These are phyloP conservation scores for Panellus pusillus DNA, from an alignment of 768 basidiomycete genomes.

Conservation along the genomic window DNA sequence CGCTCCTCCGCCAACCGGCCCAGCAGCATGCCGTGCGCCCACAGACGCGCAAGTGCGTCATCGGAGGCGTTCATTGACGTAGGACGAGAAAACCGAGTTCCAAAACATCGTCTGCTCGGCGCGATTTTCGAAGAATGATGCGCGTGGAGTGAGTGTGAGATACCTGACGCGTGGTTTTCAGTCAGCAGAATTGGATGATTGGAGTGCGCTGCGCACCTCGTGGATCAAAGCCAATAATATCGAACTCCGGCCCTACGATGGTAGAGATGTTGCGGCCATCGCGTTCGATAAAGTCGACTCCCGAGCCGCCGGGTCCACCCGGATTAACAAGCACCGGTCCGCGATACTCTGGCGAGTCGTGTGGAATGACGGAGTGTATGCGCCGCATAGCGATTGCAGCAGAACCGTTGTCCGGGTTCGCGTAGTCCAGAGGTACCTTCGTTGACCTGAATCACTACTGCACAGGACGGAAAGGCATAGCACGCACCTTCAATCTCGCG, in stretches of 20 bases:
- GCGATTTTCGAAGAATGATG: slow-evolving; percentile 13
- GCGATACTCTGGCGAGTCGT: slow-evolving; percentile 9
- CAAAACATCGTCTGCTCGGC: slow-evolving; percentile 9
- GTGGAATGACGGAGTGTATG: slow-evolving; percentile 10
- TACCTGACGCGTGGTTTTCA: slow-evolving; percentile 8
- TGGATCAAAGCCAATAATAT: slow-evolving; percentile 13
- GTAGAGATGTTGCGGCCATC: not conserved
- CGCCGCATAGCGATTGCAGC: slow-evolving; percentile 22
- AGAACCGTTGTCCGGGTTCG: slow-evolving; percentile 8
- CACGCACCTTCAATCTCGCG: slow-evolving; percentile 11
- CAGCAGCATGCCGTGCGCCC: slow-evolving; percentile 6
- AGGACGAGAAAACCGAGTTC: no score
- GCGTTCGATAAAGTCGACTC: not conserved
- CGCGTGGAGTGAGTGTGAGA: slow-evolving; percentile 14
- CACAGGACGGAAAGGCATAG: not conserved
- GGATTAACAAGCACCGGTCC: slow-evolving; percentile 13
- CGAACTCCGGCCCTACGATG: slow-evolving; percentile 3
- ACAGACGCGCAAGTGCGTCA: slow-evolving; percentile 3
- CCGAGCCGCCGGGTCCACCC: slow-evolving; percentile 9
- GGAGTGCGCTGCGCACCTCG: slow-evolving; percentile 1
- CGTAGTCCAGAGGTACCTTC: slow-evolving; percentile 22
- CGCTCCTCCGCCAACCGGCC: slow-evolving; percentile 8
- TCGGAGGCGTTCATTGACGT: slow-evolving; percentile 9
- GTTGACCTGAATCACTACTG: not conserved
- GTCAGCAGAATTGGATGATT: not conserved